Evolutionary conservation across 164 flowering plant genomes (phyloP), one percentile per base, ranked within the genome.

Genomic region (Vitis amurensis): DNA sequence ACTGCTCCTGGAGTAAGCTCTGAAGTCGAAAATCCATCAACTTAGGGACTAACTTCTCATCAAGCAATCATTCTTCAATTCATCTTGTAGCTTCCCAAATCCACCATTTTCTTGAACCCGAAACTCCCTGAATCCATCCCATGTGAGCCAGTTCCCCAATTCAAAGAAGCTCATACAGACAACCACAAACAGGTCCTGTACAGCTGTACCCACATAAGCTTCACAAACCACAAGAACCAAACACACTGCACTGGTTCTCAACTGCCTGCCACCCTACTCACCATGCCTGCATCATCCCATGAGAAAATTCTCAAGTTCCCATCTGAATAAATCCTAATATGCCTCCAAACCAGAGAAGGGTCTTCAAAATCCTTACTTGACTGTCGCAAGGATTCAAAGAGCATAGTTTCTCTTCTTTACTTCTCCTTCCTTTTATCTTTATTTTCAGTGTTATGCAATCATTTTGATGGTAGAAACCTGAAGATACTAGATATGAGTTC

Each of bases 301-400:
- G 82, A 86, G 77, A 84, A 86, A 16, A 84, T 84, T 65, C 90
- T 78, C 69, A 86, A 72, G 73, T 86, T 86, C 16, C 90, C 90
- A 83, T 86, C 90, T 1, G 81, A 52, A 47, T 84, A 88, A 14
- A 86, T 75, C 65, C 82, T 76, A 11, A 84, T 76, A 77, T 77
- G 84, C 75, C 88, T 82, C 55, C 81, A 72, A 67, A 55, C 47
- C 72, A 73, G 78, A 50, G 82, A 78, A 56, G 78, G 55, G 55
- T 23, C 27, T 23, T 23, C 27, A 1, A 23, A 23, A 23, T 23
- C 27, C 0, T 23, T 23, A 23, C 27, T 23, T 23, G 27, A 23
- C 27, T 23, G 27, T 23, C 27, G 2, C 27, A 23, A 23, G 27
- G 27, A 23, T 23, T 23, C 27, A 23, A 37, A 0, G 4, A 37